A percentile compares a stretch with the other conserved stretches of the same genome.
Evolutionary conservation across 768 basidiomycete species (phyloP).

Genomic region (Dentipellis fragilis): DNA sequence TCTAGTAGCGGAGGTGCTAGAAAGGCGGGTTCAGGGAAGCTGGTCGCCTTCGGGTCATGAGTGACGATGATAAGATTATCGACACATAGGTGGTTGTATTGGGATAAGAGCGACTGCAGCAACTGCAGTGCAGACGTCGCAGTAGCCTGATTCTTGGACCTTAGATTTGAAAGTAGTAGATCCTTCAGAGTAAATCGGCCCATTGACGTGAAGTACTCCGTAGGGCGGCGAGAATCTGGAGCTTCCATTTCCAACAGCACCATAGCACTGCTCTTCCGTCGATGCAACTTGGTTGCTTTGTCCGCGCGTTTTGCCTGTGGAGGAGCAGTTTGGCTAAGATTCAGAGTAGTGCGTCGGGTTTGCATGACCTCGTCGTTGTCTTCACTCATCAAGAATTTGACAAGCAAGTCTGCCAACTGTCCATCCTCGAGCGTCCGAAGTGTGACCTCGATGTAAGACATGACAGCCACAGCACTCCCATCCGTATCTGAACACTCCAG

Average conservation of each 20-base stretch:
- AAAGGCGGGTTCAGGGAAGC: conserved; percentile 54
- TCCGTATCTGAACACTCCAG: conserved; percentile 87
- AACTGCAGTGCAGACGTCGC: conserved; percentile 74
- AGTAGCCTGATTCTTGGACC: conserved; percentile 54
- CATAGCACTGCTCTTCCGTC: conserved; percentile 85
- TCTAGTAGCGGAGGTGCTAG: conserved; percentile 8
- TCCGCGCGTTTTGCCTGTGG: conserved; percentile 26
- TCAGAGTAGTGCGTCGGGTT: conserved; percentile 31
- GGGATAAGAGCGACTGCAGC: conserved; percentile 61
- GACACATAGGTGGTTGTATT: conserved; percentile 54
- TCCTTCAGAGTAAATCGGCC: conserved; percentile 91
- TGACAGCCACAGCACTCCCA: conserved; percentile 93
- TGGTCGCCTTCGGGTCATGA: conserved; percentile 62
- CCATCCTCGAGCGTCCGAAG: conserved; percentile 64
- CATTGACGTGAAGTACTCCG: conserved; percentile 80
- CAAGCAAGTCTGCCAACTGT: conserved; percentile 56
- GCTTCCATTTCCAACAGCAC: conserved; percentile 79
- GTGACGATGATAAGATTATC: conserved; percentile 65
- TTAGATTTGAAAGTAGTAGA: conserved; percentile 69
- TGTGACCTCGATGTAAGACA: conserved; percentile 91
- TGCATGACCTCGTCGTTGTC: conserved; percentile 60
- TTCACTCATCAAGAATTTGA: conserved; percentile 77
- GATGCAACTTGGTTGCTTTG: conserved; percentile 36
- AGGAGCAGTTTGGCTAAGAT: conserved; percentile 27
- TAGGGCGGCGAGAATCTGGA: conserved; percentile 56